A percentile compares a stretch with the other conserved stretches of the same genome.
phyloP scores from a whole-genome alignment of 345 rosid species.

The Durio zibethinus region DNA sequence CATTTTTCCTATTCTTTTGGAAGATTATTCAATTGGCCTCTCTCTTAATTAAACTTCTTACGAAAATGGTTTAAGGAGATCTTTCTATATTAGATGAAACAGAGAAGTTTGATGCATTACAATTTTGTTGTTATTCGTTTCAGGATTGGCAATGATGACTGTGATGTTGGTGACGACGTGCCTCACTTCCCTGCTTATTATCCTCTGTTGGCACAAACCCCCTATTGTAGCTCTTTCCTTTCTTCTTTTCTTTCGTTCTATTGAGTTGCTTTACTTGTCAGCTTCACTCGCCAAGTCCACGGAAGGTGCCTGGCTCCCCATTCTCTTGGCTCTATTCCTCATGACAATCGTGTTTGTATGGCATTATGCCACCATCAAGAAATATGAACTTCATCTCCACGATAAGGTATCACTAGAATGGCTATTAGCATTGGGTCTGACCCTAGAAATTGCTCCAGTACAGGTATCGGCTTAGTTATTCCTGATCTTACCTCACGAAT shows the following conservation, averaged over 20 bases:
- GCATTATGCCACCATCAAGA: constrained; percentile 91
- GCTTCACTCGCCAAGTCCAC: constrained; percentile 93
- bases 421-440: constrained; percentile 93
- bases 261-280: constrained; percentile 94
- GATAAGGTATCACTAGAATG: constrained; percentile 96
- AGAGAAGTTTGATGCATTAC: not conserved
- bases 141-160: constrained; percentile 98
- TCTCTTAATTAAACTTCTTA: not conserved
- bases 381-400: constrained; percentile 90
- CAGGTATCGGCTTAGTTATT: constrained; percentile 92
- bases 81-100: not conserved
- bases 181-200: constrained; percentile 84
- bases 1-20: not conserved
- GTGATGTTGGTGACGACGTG: constrained; percentile 99
- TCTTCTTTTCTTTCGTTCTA: constrained; percentile 77
- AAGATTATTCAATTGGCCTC: not conserved
- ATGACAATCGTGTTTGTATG: constrained; percentile 93
- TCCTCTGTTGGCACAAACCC: constrained; percentile 92
- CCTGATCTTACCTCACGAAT: constrained; percentile 92
- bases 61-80: not conserved
- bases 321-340: constrained; percentile 83
- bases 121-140: constrained; percentile 13
- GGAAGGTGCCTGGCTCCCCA: constrained; percentile 99
- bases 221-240: constrained; percentile 67
- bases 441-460: constrained; percentile 85